Conservation (phyloP, 768 basidiomycete species). For the Termitomyces sp. region DNA sequence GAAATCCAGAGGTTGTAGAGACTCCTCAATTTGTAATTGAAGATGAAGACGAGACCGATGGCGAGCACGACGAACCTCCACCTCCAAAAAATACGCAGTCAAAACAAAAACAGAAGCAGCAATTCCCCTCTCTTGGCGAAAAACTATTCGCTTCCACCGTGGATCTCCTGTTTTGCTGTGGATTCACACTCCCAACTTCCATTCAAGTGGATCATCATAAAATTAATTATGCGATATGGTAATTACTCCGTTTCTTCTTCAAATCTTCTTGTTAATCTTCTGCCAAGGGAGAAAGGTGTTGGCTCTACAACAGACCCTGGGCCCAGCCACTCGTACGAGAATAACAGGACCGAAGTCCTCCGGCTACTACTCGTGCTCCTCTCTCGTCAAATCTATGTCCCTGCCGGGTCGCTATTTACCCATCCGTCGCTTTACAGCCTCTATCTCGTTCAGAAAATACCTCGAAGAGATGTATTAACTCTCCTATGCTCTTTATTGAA, state of each 20-base stretch:
- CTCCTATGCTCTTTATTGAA: constrained; percentile 92
- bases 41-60: constrained; percentile 46
- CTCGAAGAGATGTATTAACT: constrained; percentile 84
- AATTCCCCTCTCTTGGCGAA: constrained; percentile 76
- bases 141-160: constrained; percentile 75
- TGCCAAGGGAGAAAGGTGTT: constrained; percentile 86
- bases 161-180: constrained; percentile 91
- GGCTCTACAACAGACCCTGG: constrained; percentile 82
- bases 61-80: constrained; percentile 14
- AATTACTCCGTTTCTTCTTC: constrained; percentile 24
- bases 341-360: constrained; percentile 85
- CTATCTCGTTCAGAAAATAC: constrained; percentile 72
- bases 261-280: constrained; percentile 1
- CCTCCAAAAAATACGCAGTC: constrained; percentile 20
- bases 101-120: constrained; percentile 42
- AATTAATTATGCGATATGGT: constrained; percentile 89
- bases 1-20: constrained; percentile 19
- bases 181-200: constrained; percentile 83
- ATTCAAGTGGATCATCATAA: constrained; percentile 79
- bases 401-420: constrained; percentile 66
- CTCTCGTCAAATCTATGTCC: constrained; percentile 86
- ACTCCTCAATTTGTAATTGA: constrained; percentile 84
- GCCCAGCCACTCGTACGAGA: constrained; percentile 61
- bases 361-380: constrained; percentile 85
- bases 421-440: constrained; percentile 77